Evolutionary conservation across 805 yeast species (phyloP).

Genomic region (Kodamaea jinghongensis): DNA sequence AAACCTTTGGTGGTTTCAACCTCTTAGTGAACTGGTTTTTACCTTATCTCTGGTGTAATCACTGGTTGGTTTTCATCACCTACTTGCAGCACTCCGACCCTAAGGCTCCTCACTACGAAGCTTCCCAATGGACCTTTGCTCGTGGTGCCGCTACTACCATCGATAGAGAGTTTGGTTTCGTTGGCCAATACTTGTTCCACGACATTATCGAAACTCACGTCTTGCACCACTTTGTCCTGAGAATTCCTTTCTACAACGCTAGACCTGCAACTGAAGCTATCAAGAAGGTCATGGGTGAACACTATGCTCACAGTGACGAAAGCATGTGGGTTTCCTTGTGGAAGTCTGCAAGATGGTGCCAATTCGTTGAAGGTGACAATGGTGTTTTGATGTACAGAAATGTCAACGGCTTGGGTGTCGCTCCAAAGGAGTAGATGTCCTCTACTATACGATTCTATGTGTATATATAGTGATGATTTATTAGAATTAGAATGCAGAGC

Average conservation of each 20-base stretch:
- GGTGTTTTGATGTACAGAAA: slow-evolving; percentile 71
- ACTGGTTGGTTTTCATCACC: slow-evolving; percentile 64
- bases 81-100: slow-evolving; percentile 63
- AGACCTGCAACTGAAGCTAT: slow-evolving; percentile 53
- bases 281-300: slow-evolving; percentile 51
- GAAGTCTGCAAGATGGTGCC: slow-evolving; percentile 62
- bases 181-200: slow-evolving; percentile 56
- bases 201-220: slow-evolving; percentile 60
- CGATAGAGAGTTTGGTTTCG: slow-evolving; percentile 58
- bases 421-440: slow-evolving; percentile 10
- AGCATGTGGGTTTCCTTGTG: slow-evolving; percentile 58
- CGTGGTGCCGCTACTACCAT: slow-evolving; percentile 67
- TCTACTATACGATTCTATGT: no score
- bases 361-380: slow-evolving; percentile 64
- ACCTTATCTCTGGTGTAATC: slow-evolving; percentile 60
- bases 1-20: slow-evolving; percentile 47
- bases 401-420: slow-evolving; percentile 37
- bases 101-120: slow-evolving; percentile 56
- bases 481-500: no score
- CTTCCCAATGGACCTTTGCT: slow-evolving; percentile 59
- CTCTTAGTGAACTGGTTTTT: slow-evolving; percentile 54
- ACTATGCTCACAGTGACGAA: slow-evolving; percentile 49
- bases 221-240: slow-evolving; percentile 52
- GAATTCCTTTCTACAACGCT: slow-evolving; percentile 56
- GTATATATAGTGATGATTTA: no score